Evolutionary conservation across 805 yeast species (phyloP).

Genomic region (Saccharomyces paradoxus): DNA sequence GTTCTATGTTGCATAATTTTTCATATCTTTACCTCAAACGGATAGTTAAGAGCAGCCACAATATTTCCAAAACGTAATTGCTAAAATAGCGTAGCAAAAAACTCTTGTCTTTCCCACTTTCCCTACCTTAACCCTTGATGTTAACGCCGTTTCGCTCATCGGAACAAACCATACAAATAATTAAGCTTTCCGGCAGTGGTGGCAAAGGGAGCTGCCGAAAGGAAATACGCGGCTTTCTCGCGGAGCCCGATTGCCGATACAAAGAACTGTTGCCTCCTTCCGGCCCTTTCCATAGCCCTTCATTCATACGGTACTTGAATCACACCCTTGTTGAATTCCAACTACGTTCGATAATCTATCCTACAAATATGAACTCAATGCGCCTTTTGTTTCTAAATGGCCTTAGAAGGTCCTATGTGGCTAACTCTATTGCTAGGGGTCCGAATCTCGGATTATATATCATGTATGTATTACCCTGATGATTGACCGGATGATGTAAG

Average conservation of each 20-base stretch:
- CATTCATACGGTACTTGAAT: neutral
- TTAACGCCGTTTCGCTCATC: neutral
- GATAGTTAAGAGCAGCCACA: neutral
- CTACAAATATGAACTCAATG: neutral
- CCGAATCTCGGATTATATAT: neutral
- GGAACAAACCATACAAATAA: neutral
- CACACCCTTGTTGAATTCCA: neutral
- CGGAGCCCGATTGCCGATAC: neutral
- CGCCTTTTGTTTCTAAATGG: neutral
- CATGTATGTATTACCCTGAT: neutral
- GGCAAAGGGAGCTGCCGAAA: neutral
- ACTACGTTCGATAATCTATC: neutral
- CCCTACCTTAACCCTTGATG: neutral
- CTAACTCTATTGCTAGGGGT: neutral
- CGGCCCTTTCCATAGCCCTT: neutral
- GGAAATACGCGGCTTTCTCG: neutral
- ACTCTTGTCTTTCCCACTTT: neutral
- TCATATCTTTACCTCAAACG: neutral
- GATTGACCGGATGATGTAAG: neutral
- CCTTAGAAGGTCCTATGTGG: neutral
- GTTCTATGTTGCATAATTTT: neutral
- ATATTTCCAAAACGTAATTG: neutral
- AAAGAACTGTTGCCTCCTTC: neutral
- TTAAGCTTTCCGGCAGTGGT: neutral
- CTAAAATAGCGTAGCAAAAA: neutral